phyloP scores from a whole-genome alignment of 495 filamentous ascomycete genomes.

The Lentithecium fluviatile region DNA sequence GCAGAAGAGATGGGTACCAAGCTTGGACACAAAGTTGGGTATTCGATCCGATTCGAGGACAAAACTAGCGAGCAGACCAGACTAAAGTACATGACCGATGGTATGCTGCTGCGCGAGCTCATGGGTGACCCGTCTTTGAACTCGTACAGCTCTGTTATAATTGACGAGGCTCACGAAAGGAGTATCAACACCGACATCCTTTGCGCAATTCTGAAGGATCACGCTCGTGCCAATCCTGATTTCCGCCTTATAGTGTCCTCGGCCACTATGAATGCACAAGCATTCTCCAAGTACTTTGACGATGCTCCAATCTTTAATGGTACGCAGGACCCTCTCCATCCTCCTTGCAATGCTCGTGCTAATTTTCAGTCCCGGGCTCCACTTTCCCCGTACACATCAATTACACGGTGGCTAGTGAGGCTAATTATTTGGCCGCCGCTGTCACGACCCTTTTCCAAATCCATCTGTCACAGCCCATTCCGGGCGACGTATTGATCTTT shows the following conservation, averaged over 20 bases:
- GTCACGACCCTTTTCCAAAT: constrained; percentile 97
- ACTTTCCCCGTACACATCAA: constrained; percentile 89
- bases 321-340: too few relatives aligned
- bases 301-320: constrained; percentile 79
- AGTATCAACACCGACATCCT: constrained; percentile 91
- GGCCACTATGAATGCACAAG: constrained; percentile 92
- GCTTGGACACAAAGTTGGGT: constrained; percentile 89
- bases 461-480: constrained; percentile 75
- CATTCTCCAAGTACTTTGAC: constrained; percentile 91
- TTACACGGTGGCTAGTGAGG: constrained; percentile 88
- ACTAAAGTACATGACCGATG: constrained; percentile 97
- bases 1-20: constrained; percentile 92
- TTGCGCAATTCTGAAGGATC: constrained; percentile 87
- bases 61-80: constrained; percentile 83
- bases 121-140: constrained; percentile 84
- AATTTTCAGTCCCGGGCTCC: constrained; percentile 78
- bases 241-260: constrained; percentile 91
- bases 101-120: constrained; percentile 91
- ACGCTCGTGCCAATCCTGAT: constrained; percentile 80
- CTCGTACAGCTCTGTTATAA: constrained; percentile 88
- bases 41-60: constrained; percentile 95
- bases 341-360: too few relatives aligned
- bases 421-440: constrained; percentile 88
- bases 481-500: constrained; percentile 89
- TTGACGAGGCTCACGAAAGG: constrained; percentile 96